Base-by-base conservation (phyloP, 1,139 yeast species). In the Pichia sp. region DNA sequence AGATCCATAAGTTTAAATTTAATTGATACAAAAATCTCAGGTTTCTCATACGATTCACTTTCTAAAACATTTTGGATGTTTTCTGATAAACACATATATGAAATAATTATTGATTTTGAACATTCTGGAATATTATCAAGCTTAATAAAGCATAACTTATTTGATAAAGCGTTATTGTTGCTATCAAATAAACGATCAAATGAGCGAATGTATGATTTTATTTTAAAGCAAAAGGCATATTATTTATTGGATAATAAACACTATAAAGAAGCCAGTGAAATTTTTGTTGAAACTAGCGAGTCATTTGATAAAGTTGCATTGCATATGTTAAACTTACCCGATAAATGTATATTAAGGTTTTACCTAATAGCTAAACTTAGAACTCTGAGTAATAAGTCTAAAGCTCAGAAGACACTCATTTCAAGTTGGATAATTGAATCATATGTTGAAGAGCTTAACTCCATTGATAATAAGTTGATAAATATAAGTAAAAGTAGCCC, bases 371-470 rank as follows among this genome's bases (percentile, higher is more conserved):
- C 73, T 0, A 84, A 86, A 56, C 71, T 85, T 44, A 59, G 64
- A 40, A 46, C 56, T 55, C 52, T 76, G 56, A 58, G 71, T 51
- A 63, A 69, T 51, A 42, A 59, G 49, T 53, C 74, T 66, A 66
- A 68, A 40, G 76, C 85, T 60, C 85, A 84, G 58, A 67, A 76
- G 35, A 70, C 76, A 0, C 73, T 88, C 49, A 64, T 90, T n/a
- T 79, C 90, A 0, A 78, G 85, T 50, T 90, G 97, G 96, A 78
- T 90, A 37, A 74, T 87, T 7, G 94, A 89, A 67, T 65, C 85
- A 13, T 77, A 66, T 50, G 69, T 80, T 63, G 80, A 76, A 49
- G 69, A 69, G 50, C 59, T 77, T 26, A 76, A 77, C 55, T 65
- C 67, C 3, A 50, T 73, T 12, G 84, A 79, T 50, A 79, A 74